A percentile compares a stretch with the other conserved stretches of the same genome.
Evolutionary conservation across 2,329 filamentous ascomycete genomes (phyloP).

Genomic region (Fusarium avenaceum): DNA sequence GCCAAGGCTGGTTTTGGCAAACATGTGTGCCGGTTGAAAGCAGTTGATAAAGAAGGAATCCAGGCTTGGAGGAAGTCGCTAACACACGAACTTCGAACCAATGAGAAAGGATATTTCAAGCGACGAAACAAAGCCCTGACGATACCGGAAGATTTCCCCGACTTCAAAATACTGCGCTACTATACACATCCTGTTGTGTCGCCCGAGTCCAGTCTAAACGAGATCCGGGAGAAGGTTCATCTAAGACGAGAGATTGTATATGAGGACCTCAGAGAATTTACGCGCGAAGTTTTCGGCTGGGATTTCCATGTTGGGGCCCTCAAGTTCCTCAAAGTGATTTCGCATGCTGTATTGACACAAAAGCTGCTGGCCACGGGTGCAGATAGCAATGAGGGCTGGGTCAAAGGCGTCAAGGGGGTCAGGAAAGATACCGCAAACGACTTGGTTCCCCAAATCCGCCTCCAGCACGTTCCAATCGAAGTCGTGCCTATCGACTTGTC

Average conservation of each 20-base stretch:
- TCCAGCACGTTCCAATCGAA: conserved; percentile 81
- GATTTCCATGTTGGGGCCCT: conserved; percentile 80
- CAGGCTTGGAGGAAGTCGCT: conserved; percentile 79
- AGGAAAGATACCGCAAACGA: conserved; percentile 82
- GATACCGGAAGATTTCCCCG: conserved; percentile 87
- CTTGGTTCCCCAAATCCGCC: conserved; percentile 79
- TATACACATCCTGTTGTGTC: conserved; percentile 93
- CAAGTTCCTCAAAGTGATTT: conserved; percentile 85
- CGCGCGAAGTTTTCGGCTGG: conserved; percentile 89
- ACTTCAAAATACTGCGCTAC: conserved; percentile 81
- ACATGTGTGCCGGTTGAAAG: conserved; percentile 76
- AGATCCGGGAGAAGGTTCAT: conserved; percentile 47
- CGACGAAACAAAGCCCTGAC: conserved; percentile 78
- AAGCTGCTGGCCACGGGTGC: conserved; percentile 57
- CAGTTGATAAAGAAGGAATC: conserved; percentile 70
- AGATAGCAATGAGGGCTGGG: conserved; percentile 60
- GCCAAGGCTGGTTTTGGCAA: conserved; percentile 88
- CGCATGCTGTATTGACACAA: conserved; percentile 79
- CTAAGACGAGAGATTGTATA: conserved; percentile 48
- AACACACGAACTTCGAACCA: conserved; percentile 82
- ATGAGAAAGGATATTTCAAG: conserved; percentile 85
- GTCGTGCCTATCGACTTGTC: conserved; percentile 84
- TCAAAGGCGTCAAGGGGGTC: conserved; percentile 76
- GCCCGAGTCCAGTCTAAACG: conserved; percentile 61
- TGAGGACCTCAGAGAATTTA: conserved; percentile 77